Base-by-base conservation (phyloP, 495 filamentous ascomycete species). In the Aspergillus incahuasiensis region DNA sequence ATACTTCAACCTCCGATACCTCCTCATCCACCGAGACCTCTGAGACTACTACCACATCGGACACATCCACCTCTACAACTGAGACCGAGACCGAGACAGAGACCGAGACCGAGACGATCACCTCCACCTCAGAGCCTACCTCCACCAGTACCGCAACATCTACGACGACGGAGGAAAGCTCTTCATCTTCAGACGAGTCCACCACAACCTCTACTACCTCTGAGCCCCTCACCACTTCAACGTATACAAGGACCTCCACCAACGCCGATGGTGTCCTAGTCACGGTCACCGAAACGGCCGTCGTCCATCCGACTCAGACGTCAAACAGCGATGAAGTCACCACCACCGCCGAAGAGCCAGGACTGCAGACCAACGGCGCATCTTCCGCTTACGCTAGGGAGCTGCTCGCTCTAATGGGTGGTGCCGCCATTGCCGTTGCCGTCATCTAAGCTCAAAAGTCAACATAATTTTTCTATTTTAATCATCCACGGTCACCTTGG, bases 261-360 rank as follows among this genome's bases (percentile, higher is more conserved):
- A 60, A 70, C 39, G 50, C 74, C 30, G 49, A 97, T 63, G 90
- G 78, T 44, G 68, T 65, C n/a, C 47, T 72, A 25, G 73, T 65
- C 61, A 79, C 77, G 48, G 65, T 79, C 54, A 82, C 79, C n/a
- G 65, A 72, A 39, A 57, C 76, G 12, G 76, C 77, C 2, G 68
- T 81, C 15, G 68, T 81, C 32, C 67, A 69, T 35, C 67, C 65
- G 18, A 61, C 61, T 21, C 58, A 60, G 20, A 67, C 71, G 6
- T 63, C 66, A n/a, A n/a, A n/a, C 13, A 48, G 32, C 0, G 57
- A 68, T 3, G 64, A 62, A 5, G 59, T 61, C 30, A 62, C 64
- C 4, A 66, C 63, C 44, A 64, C 63, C 15, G 55, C 57, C 1
- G 55, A 60, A 7, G 47, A 61, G 1, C 74, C 78, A 0, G 65